Base-by-base conservation (phyloP, 768 basidiomycete species). In the Gymnopilus dilepis region DNA sequence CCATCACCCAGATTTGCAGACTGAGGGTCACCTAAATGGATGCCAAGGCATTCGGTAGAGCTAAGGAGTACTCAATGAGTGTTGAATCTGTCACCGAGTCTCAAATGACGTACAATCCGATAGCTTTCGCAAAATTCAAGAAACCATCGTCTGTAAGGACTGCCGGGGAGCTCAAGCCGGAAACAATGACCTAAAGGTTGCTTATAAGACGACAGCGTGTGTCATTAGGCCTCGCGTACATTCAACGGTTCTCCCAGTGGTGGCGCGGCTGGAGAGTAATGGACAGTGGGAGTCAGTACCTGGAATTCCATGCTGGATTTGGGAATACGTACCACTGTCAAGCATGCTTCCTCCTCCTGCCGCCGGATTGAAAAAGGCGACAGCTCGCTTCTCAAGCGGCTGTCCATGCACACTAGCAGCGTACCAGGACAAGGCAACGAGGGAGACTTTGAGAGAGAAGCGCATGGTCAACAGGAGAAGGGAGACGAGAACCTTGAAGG, bases 1-100 rank as follows among this genome's bases (percentile, higher is more conserved):
- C 93, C 92, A 64, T 96, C 94, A 0, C 94, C 94, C 1, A 95
- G 78, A 67, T 93, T 83, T 0, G 91, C 92, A 4, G 75, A 76
- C 68, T 95, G 94, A 19, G 83, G 80, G 28, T 74, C 78, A 1
- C 92, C 91, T 3, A 84, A 69, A 66, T 88, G 86, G 52, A 92
- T 85, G 0, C 91, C 93, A 6, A 94, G 74, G 67, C 90, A 94
- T 74, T 94, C 89, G n/a, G 66, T 66, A 37, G 80, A 77, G 51
- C 70, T 69, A n/a, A 34, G 53, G 48, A 83, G 42, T 21, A 5
- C 6, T 28, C n/a, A n/a, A n/a, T 41, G 17, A 38, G 48, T 5
- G 6, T 1, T 19, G 19, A 17, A 28, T 4, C 33, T 8, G 24
- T 19, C 33, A 64, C 0, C 78, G 79, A 58, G 77, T 74, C 48